Conservation (phyloP, 140 eudicot genomes). For the Anethum foeniculum region DNA sequence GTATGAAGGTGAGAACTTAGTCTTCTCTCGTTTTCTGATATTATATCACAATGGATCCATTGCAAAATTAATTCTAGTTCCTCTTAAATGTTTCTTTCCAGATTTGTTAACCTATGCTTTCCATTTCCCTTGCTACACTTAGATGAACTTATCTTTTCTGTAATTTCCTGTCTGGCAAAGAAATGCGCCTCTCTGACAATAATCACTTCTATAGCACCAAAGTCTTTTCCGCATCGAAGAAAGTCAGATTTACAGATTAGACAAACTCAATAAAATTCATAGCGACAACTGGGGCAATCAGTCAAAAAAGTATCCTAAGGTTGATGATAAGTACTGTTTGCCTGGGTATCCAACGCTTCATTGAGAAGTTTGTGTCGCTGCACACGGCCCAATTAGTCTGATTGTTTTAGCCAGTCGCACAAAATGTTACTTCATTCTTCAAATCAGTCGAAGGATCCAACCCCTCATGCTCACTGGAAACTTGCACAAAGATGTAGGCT, state of each 20-base stretch:
- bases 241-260: not conserved
- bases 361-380: not conserved
- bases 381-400: not conserved
- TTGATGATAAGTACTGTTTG: not conserved
- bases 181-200: not conserved
- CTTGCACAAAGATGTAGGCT: too few species aligned
- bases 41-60: too few species aligned
- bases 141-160: not conserved
- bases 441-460: not conserved
- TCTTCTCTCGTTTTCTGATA: too few species aligned
- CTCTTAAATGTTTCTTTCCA: too few species aligned
- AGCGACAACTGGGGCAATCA: not conserved
- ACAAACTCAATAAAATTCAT: not conserved
- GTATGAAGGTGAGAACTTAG: not conserved
- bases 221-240: not conserved
- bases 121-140: not conserved
- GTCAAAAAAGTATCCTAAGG: not conserved
- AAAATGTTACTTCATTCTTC: not conserved
- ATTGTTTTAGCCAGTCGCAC: not conserved
- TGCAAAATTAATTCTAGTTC: too few species aligned
- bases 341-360: not conserved
- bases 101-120: too few species aligned
- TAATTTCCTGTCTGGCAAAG: not conserved
- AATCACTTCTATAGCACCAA: too few species aligned
- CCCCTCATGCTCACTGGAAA: not conserved